Evolutionary conservation across 805 yeast species (phyloP).

Genomic region (Schwanniomyces yamadae): DNA sequence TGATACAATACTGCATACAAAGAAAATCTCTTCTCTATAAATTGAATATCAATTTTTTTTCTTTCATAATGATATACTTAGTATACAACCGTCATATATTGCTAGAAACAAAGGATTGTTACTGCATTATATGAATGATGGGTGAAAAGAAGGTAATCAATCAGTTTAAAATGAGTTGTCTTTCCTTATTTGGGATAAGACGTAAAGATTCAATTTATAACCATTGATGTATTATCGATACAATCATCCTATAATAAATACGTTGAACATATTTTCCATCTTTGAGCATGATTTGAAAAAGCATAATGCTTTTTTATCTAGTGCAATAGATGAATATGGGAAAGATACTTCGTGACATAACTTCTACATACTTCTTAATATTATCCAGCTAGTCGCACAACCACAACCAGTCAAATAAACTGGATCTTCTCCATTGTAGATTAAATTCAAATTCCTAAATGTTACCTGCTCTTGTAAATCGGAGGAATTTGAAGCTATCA

Average conservation of each 20-base stretch:
- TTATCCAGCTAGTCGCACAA: constrained; percentile 69
- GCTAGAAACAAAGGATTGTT: constrained; percentile 10
- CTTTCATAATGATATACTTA: neutral
- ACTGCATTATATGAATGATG: constrained; percentile 8
- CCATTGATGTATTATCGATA: constrained; percentile 42
- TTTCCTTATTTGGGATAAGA: neutral
- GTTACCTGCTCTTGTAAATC: constrained; percentile 26
- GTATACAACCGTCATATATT: constrained; percentile 5
- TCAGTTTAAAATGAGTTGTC: constrained; percentile 7
- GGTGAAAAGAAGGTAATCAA: constrained; percentile 12
- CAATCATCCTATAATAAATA: constrained; percentile 61
- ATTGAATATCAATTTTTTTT: neutral
- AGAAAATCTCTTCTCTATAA: neutral
- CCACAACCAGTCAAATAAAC: constrained; percentile 52
- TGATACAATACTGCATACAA: neutral
- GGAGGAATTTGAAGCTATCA: constrained; percentile 6
- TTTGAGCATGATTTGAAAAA: constrained; percentile 38
- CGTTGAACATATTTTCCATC: constrained; percentile 83
- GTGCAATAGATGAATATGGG: constrained; percentile 70
- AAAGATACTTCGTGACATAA: constrained; percentile 69
- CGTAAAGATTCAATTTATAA: constrained; percentile 1
- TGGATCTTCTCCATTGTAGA: constrained; percentile 21
- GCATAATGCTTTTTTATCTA: constrained; percentile 12
- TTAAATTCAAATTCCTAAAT: constrained; percentile 33
- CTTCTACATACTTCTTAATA: constrained; percentile 15